These are phyloP conservation scores for Brettanomyces sp. DNA, from an alignment of 805 yeast species.

Conservation along the genomic window DNA sequence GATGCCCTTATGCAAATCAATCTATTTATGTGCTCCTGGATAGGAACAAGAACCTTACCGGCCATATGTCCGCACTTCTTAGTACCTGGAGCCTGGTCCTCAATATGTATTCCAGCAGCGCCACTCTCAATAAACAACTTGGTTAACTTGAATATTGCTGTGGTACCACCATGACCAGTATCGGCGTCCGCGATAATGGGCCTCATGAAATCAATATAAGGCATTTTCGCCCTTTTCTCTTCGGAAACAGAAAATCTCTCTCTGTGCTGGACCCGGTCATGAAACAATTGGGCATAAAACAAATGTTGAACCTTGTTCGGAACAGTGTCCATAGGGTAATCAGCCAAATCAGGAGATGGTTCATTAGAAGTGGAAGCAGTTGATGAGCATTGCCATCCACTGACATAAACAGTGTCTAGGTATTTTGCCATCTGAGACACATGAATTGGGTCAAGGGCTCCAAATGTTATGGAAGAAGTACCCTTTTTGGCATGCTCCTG, in stretches of 20 bases:
- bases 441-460: slow-evolving; percentile 94
- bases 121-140: slow-evolving; percentile 95
- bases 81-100: slow-evolving; percentile 98
- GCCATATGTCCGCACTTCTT: slow-evolving; percentile 99
- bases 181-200: slow-evolving; percentile 98
- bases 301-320: slow-evolving; percentile 97
- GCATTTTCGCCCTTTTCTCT: slow-evolving; percentile 59
- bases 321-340: slow-evolving; percentile 97
- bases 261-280: slow-evolving; percentile 92
- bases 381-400: slow-evolving; percentile 98
- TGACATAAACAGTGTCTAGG: slow-evolving; percentile 84
- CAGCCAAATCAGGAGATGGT: slow-evolving; percentile 98
- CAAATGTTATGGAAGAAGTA: slow-evolving; percentile 82
- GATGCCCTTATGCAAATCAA: slow-evolving; percentile 89
- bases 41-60: slow-evolving; percentile 94
- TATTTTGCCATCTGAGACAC: slow-evolving; percentile 95
- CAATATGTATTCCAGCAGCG: slow-evolving; percentile 98
- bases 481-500: slow-evolving; percentile 65
- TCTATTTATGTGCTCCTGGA: slow-evolving; percentile 94
- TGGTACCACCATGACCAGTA: slow-evolving; percentile 98
- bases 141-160: slow-evolving; percentile 91
- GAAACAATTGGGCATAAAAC: slow-evolving; percentile 94
- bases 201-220: slow-evolving; percentile 77
- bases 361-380: slow-evolving; percentile 96
- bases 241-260: slow-evolving; percentile 57